A percentile compares a stretch with the other conserved stretches of the same genome.
Conservation (phyloP, 768 basidiomycete genomes). For the Mycena maculata region DNA sequence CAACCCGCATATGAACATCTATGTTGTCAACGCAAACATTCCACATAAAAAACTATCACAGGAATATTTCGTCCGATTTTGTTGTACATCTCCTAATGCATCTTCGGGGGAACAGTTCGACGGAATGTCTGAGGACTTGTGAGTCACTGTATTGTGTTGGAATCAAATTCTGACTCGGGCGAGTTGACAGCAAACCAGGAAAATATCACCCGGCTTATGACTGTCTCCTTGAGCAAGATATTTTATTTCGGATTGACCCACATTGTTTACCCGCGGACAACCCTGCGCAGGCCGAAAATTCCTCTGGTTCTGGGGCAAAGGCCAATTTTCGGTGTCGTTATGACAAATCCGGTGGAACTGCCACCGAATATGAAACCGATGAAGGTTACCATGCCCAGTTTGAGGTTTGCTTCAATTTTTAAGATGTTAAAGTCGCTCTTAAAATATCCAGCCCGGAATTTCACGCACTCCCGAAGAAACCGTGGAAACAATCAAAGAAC, state of each 20-base stretch:
- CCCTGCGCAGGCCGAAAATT: constrained; percentile 44
- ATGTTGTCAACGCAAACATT: constrained; percentile 41
- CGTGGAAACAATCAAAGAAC: background rate
- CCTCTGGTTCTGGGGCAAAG: constrained; percentile 39
- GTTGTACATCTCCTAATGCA: constrained; percentile 46
- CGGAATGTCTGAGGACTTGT: constrained; percentile 37
- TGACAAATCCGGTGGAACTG: constrained; percentile 39
- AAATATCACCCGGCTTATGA: constrained; percentile 37
- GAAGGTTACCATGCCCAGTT: constrained; percentile 2
- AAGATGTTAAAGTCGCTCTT: background rate
- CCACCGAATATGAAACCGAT: constrained; percentile 33
- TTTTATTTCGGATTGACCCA: constrained; percentile 37
- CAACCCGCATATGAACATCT: constrained; percentile 49
- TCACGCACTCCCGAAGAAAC: background rate
- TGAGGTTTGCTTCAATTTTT: background rate
- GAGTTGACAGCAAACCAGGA: background rate
- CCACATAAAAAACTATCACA: constrained; percentile 41
- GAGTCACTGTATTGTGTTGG: background rate
- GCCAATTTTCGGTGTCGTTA: constrained; percentile 39
- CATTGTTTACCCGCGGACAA: constrained; percentile 46
- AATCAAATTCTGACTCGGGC: background rate
- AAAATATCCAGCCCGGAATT: background rate
- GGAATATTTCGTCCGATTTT: constrained; percentile 48
- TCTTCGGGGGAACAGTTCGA: constrained; percentile 44
- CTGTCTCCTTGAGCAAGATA: constrained; percentile 38